A percentile compares a stretch with the other conserved stretches of the same genome.
phyloP scores from a whole-genome alignment of 306 rosid species.

The Citrullus colocynthis region DNA sequence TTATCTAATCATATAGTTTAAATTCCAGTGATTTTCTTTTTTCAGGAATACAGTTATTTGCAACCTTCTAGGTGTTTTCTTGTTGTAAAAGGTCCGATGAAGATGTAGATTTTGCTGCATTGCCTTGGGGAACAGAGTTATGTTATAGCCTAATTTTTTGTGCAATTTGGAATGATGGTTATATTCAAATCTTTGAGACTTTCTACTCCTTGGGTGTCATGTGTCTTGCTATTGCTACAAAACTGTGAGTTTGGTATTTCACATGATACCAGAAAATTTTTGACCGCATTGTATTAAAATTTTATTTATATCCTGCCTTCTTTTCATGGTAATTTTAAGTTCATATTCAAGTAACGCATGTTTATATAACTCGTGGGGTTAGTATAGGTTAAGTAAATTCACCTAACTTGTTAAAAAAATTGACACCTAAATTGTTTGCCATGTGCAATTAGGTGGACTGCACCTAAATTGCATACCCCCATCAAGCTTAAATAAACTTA shows the following conservation, averaged over 20 bases:
- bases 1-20: background rate
- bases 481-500: too few species aligned
- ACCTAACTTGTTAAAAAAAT: too few species aligned
- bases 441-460: too few species aligned
- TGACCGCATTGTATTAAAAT: background rate
- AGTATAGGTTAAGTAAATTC: too few species aligned
- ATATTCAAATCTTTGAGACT: background rate
- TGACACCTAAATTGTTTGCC: too few species aligned
- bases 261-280: background rate
- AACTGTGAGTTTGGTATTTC: background rate
- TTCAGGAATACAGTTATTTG: background rate
- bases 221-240: background rate
- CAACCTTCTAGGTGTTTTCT: background rate
- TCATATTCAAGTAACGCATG: too few species aligned
- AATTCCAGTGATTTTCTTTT: background rate
- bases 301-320: too few species aligned
- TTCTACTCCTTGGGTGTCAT: background rate
- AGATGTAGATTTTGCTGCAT: background rate
- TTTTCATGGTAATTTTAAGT: background rate
- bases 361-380: too few species aligned
- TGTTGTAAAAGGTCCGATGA: conserved; percentile 1
- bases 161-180: background rate
- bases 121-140: background rate
- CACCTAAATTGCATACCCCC: too few species aligned
- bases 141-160: background rate